Evolutionary conservation across 805 yeast genomes (phyloP), one percentile per base, ranked within the genome.

Genomic region (Metschnikowia anglica): DNA sequence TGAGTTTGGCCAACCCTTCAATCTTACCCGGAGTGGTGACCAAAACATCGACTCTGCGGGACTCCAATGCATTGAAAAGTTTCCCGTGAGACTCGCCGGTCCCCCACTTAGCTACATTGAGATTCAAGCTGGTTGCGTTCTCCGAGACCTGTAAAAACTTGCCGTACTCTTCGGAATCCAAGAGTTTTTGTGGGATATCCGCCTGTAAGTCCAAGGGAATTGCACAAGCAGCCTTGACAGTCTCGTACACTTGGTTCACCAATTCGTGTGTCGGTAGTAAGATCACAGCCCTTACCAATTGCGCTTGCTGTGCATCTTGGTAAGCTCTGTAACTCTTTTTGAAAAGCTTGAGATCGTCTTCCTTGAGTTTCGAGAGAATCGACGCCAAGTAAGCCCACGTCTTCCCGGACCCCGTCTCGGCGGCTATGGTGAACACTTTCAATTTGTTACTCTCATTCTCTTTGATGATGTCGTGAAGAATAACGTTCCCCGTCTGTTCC

Each of bases 361-460:
- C 81, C 46, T 80, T 77, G 49, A 90, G 62, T 49, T 77, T 79
- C 36, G 88, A 84, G 28, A 90, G 49, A 26, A 91, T 49, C 0
- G 96, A 90, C 0, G 85, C 80, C 47, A 93, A 59, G 57, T 90
- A 91, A 0, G 97, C 89, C 81, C 96, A 81, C 0, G 99, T 91
- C 59, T 91, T 91, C 7, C 99, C 99, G 0, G 96, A 85, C 0
- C 99, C 99, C 0, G 99, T 91, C 60, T 93, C 98, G 2, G 97
- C 96, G 0, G 98, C 97, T 41, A 91, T 63, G 2, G 93, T 79
- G 68, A 79, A 88, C 0, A 83, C 75, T 51, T 81, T 80, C 37
- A 81, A 54, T 45, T 57, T 60, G 20, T 58, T 61, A 17, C 36
- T 39, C 44, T 63, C 68, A 43, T 69, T 66, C 11, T 56, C 55